Conservation (phyloP, 176 grass and related monocot genomes). For the Bolboschoenus planiculmis region DNA sequence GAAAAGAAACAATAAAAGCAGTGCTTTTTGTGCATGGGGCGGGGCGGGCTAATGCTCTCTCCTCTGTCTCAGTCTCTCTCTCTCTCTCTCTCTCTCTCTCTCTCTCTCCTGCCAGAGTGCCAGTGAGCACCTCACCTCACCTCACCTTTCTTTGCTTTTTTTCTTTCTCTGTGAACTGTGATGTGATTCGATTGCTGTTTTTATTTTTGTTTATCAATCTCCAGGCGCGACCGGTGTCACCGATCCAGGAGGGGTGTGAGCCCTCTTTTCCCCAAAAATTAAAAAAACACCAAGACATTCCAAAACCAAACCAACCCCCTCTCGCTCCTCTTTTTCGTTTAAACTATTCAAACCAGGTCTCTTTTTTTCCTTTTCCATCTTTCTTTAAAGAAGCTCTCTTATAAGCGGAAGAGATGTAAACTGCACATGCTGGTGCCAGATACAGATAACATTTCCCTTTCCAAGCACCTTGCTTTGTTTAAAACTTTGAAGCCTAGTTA, state of each 20-base stretch:
- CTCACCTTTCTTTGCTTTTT: constrained; percentile 2
- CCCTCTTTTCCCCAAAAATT: not conserved
- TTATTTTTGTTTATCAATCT: constrained; percentile 12
- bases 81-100: not conserved
- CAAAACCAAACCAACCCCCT: not conserved
- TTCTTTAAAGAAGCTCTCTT: not conserved
- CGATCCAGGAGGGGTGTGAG: not conserved
- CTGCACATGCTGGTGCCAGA: constrained; percentile 11
- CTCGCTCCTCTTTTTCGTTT: not conserved
- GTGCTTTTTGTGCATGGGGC: constrained; percentile 17
- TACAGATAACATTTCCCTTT: constrained; percentile 19
- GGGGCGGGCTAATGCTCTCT: not conserved
- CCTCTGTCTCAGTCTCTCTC: not conserved
- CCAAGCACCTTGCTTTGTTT: constrained; percentile 16
- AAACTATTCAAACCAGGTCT: not conserved
- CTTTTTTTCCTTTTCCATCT: not conserved
- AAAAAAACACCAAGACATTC: too few species aligned
- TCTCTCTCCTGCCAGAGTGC: not conserved
- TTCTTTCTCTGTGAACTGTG: not conserved
- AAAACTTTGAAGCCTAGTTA: not conserved
- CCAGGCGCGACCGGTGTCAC: constrained; percentile 15
- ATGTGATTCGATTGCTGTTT: constrained; percentile 3
- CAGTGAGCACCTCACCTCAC: not conserved
- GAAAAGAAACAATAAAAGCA: constrained; percentile 17
- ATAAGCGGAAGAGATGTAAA: not conserved